Evolutionary conservation across 768 basidiomycete species (phyloP), one percentile per base, ranked within the genome.

Genomic region (Calocybe indica): DNA sequence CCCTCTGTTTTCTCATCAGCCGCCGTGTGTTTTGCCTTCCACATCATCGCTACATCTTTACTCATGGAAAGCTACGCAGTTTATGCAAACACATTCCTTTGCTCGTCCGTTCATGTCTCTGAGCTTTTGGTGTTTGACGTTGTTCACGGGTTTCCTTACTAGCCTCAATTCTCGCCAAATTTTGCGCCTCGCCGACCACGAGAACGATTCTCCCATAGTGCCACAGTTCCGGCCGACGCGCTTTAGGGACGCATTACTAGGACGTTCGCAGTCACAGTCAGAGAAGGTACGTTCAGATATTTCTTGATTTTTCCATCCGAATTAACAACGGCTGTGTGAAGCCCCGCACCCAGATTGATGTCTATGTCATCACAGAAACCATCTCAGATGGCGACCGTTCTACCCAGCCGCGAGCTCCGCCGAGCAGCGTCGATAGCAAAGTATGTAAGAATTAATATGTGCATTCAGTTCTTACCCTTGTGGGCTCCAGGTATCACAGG

Each of bases 41-140:
- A 33, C 14, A 11, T 34, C 7, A 6, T 33, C 37, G 29, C 33
- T 13, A 2, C 15, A 14, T 7, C 13, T 6, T 35, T 8, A 50
- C 14, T 33, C 7, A 46, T 34, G 6, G 32, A 15, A 8, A 37
- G 6, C 12, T 7, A 32, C 35, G 15, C 33, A 65, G 64, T 65
- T 30, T 65, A 67, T 49, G 59, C 64, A 39, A 64, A 62, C 40
- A 65, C 64, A 8, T 64, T 65, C 56, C 58, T 65, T 54, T 63
- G 56, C 48, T 59, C 62, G 65, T 67, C 47, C 38, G 63, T 51
- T 13, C 7, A 5, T 15, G 11, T 31, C 6, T 43, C 38, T 35
- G 8, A 22, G 22, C 22, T 22, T 12, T 32, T 36, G 34, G 13
- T 9, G 35, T 15, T 30, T 22, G 40, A 32, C 31, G 15, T 40